Evolutionary conservation across 2,329 filamentous ascomycete genomes (phyloP), one percentile per base, ranked within the genome.

Genomic region (Penicillium sp.): DNA sequence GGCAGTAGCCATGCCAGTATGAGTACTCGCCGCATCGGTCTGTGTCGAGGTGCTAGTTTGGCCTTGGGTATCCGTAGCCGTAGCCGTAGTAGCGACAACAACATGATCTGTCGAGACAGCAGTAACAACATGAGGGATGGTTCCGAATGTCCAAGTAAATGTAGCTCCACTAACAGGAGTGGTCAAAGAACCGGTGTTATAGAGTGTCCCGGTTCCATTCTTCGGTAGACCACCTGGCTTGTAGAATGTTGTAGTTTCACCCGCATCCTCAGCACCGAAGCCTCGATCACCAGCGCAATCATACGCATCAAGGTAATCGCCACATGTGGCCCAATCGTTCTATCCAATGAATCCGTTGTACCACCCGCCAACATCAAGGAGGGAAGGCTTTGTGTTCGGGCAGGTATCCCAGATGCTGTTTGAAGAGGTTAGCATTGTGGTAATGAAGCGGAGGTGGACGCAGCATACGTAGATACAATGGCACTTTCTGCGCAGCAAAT

Each of bases 401-500:
- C 63, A 66, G 1, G 57, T 56, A 24, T 56, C 53, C 26, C 52
- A 65, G 11, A 62, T 62, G 1, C 35, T 37, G 5, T n/a, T 19
- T 37, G 2, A 37, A 37, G 8, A 58, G 61, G 27, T 24, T 16
- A 31, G 19, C 13, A 55, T 14, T 51, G 50, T 6, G 16, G 35
- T 29, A 29, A 11, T 29, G 27, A 29, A 11, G 27, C 27, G 27
- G 27, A 11, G 1, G 27, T 2, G 27, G 27, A 29, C 27, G 3
- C 10, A 29, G 11, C 27, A 29, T 51, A 64, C 61, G 56, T 35
- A 9, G 64, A 64, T 4, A 66, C 21, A 16, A 58, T 45, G 16
- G 56, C 58, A 44, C 64, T 66, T 6, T 55, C 24, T 9, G 27
- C 57, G 21, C 64, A 65, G 47, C 61, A 66, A 1, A 48, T 7